These are phyloP conservation scores for Paecilomyces sp. DNA, from an alignment of 2,329 filamentous ascomycete species.

Conservation along the genomic window DNA sequence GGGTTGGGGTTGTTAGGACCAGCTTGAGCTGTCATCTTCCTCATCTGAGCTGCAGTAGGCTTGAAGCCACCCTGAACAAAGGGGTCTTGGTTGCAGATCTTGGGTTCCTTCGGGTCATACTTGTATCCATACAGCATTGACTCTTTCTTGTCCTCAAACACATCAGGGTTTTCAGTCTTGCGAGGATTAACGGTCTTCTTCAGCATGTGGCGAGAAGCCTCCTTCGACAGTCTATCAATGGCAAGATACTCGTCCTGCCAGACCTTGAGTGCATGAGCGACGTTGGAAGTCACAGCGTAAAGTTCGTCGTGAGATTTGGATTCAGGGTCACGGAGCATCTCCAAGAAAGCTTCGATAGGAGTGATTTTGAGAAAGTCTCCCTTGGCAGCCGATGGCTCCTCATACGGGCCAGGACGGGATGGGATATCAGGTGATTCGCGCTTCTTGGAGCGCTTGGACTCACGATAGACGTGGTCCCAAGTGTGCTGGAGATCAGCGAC, in stretches of 20 bases:
- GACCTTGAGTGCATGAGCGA: conserved; percentile 43
- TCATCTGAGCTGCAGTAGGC: conserved; percentile 34
- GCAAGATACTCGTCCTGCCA: conserved; percentile 55
- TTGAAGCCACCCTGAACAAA: conserved; percentile 46
- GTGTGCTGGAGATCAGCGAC: conserved; percentile 18
- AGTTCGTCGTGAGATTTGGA: conserved; percentile 45
- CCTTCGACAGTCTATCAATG: conserved; percentile 43
- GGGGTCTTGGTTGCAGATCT: conserved; percentile 48
- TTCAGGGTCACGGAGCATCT: conserved; percentile 28
- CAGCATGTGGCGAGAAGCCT: conserved; percentile 40
- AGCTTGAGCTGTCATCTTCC: conserved; percentile 31
- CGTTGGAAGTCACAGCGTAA: conserved; percentile 49
- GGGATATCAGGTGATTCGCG: conserved; percentile 17
- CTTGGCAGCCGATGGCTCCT: conserved; percentile 16
- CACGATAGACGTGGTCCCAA: conserved; percentile 27
- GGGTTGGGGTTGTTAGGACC: conserved; percentile 31
- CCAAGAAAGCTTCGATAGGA: conserved; percentile 27
- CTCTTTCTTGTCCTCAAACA: conserved; percentile 56
- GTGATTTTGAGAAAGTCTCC: conserved; percentile 33
- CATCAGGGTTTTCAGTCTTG: conserved; percentile 41
- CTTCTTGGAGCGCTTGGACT: conserved; percentile 21
- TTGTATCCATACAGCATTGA: conserved; percentile 54
- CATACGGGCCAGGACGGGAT: conserved; percentile 27
- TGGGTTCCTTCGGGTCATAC: conserved; percentile 43
- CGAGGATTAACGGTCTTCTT: conserved; percentile 45